Evolutionary conservation across 257 asterid genomes (phyloP), one percentile per base, ranked within the genome.

Genomic region (Agastache rugosa): DNA sequence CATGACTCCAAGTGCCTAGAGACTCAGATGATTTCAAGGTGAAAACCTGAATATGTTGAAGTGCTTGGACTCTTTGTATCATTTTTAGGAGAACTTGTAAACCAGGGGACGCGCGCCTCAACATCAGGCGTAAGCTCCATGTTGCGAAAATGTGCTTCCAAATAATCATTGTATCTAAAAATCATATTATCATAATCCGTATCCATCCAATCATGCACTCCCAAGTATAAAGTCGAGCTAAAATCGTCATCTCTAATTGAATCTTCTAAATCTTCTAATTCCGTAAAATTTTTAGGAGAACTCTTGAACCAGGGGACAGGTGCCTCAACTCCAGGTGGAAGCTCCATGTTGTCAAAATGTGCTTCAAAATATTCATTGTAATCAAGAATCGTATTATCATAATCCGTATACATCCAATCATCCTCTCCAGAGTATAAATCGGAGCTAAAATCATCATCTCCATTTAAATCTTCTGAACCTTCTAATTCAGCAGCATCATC

Each of bases 311-410:
- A 91, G 65, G 97, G 98, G 63, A 90, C 69, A 20, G 89, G 78
- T 15, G 83, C 90, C 91, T 91, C 97, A 45, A 90, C 85, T 23
- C 97, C 96, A 42, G 97, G 85, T 35, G 97, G 97, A 63, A 88
- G 85, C 77, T 85, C 94, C 88, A 87, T 82, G 72, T 81, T 79
- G 75, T 93, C 97, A 69, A 90, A 90, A 72, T 83, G 88, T 11
- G 96, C 80, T 75, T 87, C 87, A 78, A 85, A 63, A 79, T 63
- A 67, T 31, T 82, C 64, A 77, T 74, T 79, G 41, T 86, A 93
- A 29, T 87, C 91, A 64, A 27, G 79, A 17, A 78, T 4, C 67
- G 78, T 73, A 54, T 88, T 91, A 25, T 87, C 96, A 74, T 75
- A 80, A 79, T 75, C 85, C 77, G 85, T 62, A 53, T 85, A 89